Evolutionary conservation across 805 yeast genomes (phyloP), one percentile per base, ranked within the genome.

Genomic region (Lipomyces sp.): DNA sequence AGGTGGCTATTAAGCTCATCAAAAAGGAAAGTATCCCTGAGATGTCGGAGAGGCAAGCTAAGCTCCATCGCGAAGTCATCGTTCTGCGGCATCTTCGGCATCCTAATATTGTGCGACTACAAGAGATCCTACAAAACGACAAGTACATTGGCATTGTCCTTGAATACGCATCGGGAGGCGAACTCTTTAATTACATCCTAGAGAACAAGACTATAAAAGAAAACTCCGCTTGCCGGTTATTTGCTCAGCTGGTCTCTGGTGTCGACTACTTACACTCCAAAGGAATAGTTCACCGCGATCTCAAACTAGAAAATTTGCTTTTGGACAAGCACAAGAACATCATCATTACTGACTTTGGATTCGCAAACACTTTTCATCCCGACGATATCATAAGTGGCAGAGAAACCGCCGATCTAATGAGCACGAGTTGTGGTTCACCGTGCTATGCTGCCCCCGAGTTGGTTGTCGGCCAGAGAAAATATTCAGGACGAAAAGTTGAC

Each of bases 381-480:
- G 71, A 69, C 24, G 75, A 69, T 32, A 53, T 60, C 53, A 54
- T 53, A 39, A 35, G 62, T 3, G 66, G 68, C 13, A 53, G 62
- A 15, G 58, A 54, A 79, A 61, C 57, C 7, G 70, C 75, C 71
- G 97, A 92, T 76, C 80, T 91, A 56, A 95, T 94, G 98, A 88
- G 87, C 75, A 94, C 98, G 0, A 86, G 93, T 48, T 94, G 99
- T 77, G 99, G 99, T 1, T 91, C 97, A 2, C 99, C 99, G 0
- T 94, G 99, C 77, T 94, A 94, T 78, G 99, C 99, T 0, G 99
- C 99, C 1, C 99, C 99, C 0, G 99, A 95, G 76, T 80, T 95
- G 65, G 99, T 95, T 2, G 88, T 92, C 37, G 89, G 94, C 11
- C 90, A 87, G 69, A 85, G 87, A 62, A 92, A 96, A 15, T 95